Percentiles rank a stretch among this genome's conserved stretches.
phyloP scores from a whole-genome alignment of 75 land plant species.

The Ceratopteris richardii region DNA sequence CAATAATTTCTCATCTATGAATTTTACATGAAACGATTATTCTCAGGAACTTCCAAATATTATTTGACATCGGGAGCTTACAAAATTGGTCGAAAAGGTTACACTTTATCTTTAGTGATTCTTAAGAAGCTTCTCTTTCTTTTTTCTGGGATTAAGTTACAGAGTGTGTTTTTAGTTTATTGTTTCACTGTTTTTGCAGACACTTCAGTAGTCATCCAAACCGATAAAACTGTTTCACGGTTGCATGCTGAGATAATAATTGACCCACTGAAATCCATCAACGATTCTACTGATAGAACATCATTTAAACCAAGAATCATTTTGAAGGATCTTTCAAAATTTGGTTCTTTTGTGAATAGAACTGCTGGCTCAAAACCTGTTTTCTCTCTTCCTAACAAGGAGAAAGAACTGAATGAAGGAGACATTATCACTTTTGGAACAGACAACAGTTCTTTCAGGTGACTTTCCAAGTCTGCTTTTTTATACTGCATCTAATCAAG shows the following conservation, averaged over 20 bases:
- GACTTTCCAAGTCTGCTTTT: not conserved
- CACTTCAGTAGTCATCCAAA: conserved; percentile 58
- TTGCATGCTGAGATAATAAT: conserved; percentile 75
- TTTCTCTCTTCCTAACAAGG: conserved; percentile 38
- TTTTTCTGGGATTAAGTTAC: too few species aligned
- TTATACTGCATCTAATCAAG: too few species aligned
- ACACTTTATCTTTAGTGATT: not conserved
- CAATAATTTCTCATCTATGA: too few species aligned
- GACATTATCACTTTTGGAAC: conserved; percentile 80
- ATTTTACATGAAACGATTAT: too few species aligned
- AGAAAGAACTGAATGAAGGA: conserved; percentile 44
- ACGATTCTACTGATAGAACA: conserved; percentile 13
- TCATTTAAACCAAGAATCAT: conserved; percentile 23
- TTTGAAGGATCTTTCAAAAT: conserved; percentile 73
- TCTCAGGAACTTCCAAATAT: conserved; percentile 54
- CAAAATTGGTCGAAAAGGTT: conserved; percentile 92
- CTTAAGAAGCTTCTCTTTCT: too few species aligned
- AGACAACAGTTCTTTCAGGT: conserved; percentile 76
- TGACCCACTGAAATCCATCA: conserved; percentile 27
- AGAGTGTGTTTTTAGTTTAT: not conserved
- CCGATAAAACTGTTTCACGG: conserved; percentile 79
- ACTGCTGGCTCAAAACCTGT: conserved; percentile 38
- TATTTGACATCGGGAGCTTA: conserved; percentile 62
- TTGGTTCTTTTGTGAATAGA: conserved; percentile 84
- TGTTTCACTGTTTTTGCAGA: conserved; percentile 31